These are phyloP conservation scores for Oryza rufipogon DNA, from an alignment of 176 grass and related monocot genomes.

Conservation along the genomic window DNA sequence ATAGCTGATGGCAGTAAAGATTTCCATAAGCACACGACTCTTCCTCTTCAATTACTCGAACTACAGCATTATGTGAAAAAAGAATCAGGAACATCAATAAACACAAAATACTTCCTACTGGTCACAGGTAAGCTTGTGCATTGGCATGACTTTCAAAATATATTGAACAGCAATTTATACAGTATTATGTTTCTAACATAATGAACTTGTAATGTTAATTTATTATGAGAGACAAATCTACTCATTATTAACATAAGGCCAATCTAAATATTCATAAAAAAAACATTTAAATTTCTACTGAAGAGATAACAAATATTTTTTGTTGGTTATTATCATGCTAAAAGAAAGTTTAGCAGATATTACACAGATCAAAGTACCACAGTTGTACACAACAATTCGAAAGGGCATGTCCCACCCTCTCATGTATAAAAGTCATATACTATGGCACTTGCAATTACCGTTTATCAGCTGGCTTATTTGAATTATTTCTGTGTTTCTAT, in stretches of 20 bases:
- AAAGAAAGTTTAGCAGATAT: neutral
- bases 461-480: conserved; percentile 4
- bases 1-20: neutral
- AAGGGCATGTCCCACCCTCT: neutral
- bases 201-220: neutral
- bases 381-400: neutral
- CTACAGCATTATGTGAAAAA: conserved; percentile 24
- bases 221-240: neutral
- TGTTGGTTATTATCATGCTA: neutral
- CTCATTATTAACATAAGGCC: neutral
- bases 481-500: neutral
- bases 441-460: neutral
- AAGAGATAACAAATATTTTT: neutral
- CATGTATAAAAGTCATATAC: neutral
- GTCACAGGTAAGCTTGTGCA: neutral
- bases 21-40: neutral
- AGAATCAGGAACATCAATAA: conserved; percentile 22
- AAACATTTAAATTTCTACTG: neutral
- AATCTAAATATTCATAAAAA: neutral
- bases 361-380: neutral
- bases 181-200: neutral
- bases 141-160: neutral
- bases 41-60: neutral
- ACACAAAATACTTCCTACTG: neutral
- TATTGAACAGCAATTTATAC: neutral